phyloP scores from a whole-genome alignment of 768 basidiomycete species.

The Boletellus sp. region DNA sequence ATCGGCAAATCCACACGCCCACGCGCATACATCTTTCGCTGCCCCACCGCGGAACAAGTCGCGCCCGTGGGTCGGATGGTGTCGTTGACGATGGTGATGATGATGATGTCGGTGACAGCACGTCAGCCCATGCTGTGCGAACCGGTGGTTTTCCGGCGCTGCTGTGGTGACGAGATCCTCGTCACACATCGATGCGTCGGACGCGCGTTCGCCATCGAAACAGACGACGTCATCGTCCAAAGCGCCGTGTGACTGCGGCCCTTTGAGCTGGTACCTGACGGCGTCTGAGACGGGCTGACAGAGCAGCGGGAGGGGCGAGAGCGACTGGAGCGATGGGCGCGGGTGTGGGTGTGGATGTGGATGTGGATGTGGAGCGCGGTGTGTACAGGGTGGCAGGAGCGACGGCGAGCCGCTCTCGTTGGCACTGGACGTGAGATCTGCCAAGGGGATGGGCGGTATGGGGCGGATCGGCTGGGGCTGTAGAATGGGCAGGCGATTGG shows the following conservation, averaged over 20 bases:
- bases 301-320: slow-evolving; percentile 32
- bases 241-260: background rate
- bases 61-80: slow-evolving; percentile 12
- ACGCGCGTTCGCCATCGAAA: slow-evolving; percentile 11
- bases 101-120: slow-evolving; percentile 8
- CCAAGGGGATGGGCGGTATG: slow-evolving; percentile 32
- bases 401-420: slow-evolving; percentile 10
- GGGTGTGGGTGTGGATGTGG: slow-evolving; percentile 1
- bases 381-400: background rate
- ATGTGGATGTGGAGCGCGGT: background rate
- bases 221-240: slow-evolving; percentile 2
- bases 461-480: slow-evolving; percentile 35
- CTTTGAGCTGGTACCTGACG: slow-evolving; percentile 28
- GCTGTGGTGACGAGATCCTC: slow-evolving; percentile 11
- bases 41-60: slow-evolving; percentile 15
- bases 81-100: too few species aligned
- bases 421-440: slow-evolving; percentile 24
- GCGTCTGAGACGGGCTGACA: slow-evolving; percentile 34
- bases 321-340: slow-evolving; percentile 1
- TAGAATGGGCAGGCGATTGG: slow-evolving; percentile 24
- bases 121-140: slow-evolving; percentile 16
- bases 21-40: slow-evolving; percentile 18
- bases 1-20: slow-evolving; percentile 18
- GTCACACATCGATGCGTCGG: slow-evolving; percentile 20
- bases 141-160: slow-evolving; percentile 7